Evolutionary conservation across 225 moss, liverwort and hornwort species (phyloP), one percentile per base, ranked within the genome.

Genomic region (Polytrichum formosum): DNA sequence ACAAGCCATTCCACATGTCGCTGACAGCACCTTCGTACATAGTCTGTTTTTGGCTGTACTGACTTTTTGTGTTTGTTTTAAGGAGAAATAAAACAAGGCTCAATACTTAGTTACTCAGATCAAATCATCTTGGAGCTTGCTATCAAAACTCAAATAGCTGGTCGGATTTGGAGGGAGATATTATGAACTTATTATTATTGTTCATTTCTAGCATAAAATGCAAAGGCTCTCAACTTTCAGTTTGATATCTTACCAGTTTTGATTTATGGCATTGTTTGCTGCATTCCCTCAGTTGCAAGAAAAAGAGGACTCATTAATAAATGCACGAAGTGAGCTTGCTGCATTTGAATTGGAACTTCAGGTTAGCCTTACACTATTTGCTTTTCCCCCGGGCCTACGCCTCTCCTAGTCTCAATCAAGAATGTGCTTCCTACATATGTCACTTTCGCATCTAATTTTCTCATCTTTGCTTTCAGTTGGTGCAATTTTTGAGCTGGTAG

Each of bases 321-420:
- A 80, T 63, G 61, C 73, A 27, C 62, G 75, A 28, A 86, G 75
- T 68, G 80, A 86, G 65, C 73, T 83, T 75, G 83, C 80, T 61
- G 77, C 80, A 28, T 75, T 83, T 73, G 83, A 86, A 58, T 75
- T 78, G 83, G 86, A 86, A 59, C 77, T 86, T 55, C 77, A 83
- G 83, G 86, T 86, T 5, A 66, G 69, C 75, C 21, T 68, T 5
- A 22, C 31, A 27, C 29, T 7, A 27, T 7, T 67, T 73, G 7
- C 59, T 18, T 63, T 61, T 10, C 6, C 16, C 64, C 28, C 0
- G 64, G 18, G 17, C 7, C 4, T 2, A 61, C 1, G 60, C 7
- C 17, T 61, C 21, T 61, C 22, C 4, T 26, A 61, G 60, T 7
- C 60, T 61, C 26, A 61, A 26, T 22, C 21, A 7, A 26, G 21